Base-by-base conservation (phyloP, 495 filamentous ascomycete species). In the Xylona heveae region DNA sequence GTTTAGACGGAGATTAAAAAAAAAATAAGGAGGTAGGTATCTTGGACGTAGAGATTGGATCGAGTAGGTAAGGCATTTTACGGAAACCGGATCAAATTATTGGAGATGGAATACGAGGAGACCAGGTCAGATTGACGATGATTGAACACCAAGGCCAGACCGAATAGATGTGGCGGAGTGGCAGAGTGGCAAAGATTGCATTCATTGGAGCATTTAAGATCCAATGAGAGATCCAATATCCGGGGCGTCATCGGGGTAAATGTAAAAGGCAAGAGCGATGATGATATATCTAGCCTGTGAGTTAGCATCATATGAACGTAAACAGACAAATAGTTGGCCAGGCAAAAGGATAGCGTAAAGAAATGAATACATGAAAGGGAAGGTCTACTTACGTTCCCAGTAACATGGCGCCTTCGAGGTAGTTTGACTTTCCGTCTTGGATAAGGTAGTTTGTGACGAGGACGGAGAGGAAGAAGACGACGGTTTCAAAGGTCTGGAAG, bases 381-480 rank as follows among this genome's bases (percentile, higher is more conserved):
- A 18, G 22, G 12, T 6, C 33, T 3, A 39, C 38, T 5, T 35
- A 38, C 36, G 36, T 38, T 38, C 36, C 36, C 13, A 38, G 24
- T 16, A 38, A 85, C 16, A 84, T 53, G 16, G 67, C 61, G 3
- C 79, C 79, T 51, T 88, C 78, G 6, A 88, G 55, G 38, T 79
- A 88, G 40, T 83, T 83, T 19, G 63, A 72, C 53, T 79, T 80
- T 37, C 75, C 68, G 50, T 84, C 78, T 12, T 77, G 59, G 26
- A 84, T 49, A 48, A 83, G 80, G 41, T 81, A 80, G 5, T 78
- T 76, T 7, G 84, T 47, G 13, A 56, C 39, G n/a, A 53, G 40
- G 0, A 46, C 41, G 2, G 44, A 39, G 12, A 57, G 33, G 37
- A 53, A 50, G 24, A 57, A 42, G 1, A 52, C 46, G 6, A 47